Conservation (phyloP, 495 filamentous ascomycete genomes). For the Neohortaea acidophila region DNA sequence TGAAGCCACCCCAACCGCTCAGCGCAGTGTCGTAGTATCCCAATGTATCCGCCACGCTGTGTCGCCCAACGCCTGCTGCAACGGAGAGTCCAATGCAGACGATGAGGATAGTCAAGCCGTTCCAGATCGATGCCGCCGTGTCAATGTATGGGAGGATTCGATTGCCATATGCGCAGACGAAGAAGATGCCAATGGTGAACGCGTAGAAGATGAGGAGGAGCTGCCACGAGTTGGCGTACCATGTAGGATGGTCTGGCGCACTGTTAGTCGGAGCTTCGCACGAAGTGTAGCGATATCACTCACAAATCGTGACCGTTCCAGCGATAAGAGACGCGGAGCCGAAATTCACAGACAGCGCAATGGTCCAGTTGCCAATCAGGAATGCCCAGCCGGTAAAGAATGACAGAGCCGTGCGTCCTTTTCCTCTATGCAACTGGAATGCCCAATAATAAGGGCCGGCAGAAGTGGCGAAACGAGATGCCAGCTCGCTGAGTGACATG, state of each 20-base stretch:
- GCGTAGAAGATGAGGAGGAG: slow-evolving; percentile 12
- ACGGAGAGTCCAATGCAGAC: neutral
- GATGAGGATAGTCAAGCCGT: neutral
- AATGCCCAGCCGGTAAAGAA: slow-evolving; percentile 38
- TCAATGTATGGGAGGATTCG: slow-evolving; percentile 7
- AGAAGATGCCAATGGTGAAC: slow-evolving; percentile 5
- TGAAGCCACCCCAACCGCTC: slow-evolving; percentile 43
- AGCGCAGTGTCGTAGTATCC: slow-evolving; percentile 41
- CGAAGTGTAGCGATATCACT: no score
- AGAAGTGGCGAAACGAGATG: slow-evolving; percentile 30
- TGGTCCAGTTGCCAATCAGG: slow-evolving; percentile 38
- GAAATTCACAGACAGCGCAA: slow-evolving; percentile 37
- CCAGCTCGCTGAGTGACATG: slow-evolving; percentile 32
- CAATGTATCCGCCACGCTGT: slow-evolving; percentile 46
- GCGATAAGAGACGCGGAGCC: slow-evolving; percentile 45
- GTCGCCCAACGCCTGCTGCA: no score
- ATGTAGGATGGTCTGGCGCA: neutral
- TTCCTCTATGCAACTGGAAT: slow-evolving; percentile 33
- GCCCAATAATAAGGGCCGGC: slow-evolving; percentile 38
- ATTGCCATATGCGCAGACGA: slow-evolving; percentile 10
- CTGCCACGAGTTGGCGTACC: slow-evolving; percentile 5
- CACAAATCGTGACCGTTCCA: slow-evolving; percentile 44
- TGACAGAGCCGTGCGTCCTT: slow-evolving; percentile 32
- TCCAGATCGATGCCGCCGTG: slow-evolving; percentile 8
- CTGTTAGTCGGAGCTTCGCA: no score